phyloP scores from a whole-genome alignment of 257 asterid species.

The Penstemon barbatus region DNA sequence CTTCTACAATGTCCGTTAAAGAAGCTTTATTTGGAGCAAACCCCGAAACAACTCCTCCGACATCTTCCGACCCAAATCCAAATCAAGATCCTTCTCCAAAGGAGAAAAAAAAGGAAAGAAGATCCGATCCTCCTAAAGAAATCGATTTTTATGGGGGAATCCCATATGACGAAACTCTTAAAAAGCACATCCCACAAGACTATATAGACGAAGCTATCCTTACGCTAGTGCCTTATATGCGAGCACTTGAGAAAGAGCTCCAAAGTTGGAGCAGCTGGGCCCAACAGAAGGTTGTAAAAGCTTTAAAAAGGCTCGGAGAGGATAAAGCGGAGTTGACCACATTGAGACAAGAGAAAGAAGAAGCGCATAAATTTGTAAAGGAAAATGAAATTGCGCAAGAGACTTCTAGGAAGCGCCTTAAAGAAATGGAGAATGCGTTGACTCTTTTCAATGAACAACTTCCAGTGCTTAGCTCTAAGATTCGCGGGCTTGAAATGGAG shows the following conservation, averaged over 20 bases:
- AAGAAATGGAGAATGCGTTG: constrained; percentile 65
- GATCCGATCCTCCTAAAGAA: constrained; percentile 33
- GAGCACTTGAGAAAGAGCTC: constrained; percentile 51
- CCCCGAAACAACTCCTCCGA: constrained; percentile 25
- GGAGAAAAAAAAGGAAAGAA: constrained; percentile 29
- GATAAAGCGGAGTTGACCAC: constrained; percentile 61
- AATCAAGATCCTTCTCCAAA: no score
- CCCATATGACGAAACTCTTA: constrained; percentile 51
- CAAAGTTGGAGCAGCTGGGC: constrained; percentile 70
- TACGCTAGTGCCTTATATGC: constrained; percentile 38
- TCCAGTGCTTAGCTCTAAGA: constrained; percentile 39
- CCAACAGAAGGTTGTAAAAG: constrained; percentile 70
- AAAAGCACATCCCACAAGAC: constrained; percentile 49
- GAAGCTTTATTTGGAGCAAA: no score
- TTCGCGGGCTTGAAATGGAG: constrained; percentile 48
- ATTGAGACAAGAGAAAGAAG: constrained; percentile 72
- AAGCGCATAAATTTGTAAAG: constrained; percentile 48
- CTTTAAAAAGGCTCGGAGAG: constrained; percentile 62
- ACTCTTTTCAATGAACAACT: constrained; percentile 45
- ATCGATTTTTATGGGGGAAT: constrained; percentile 48
- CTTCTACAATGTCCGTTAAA: constrained; percentile 25
- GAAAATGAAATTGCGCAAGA: constrained; percentile 65
- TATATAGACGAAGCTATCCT: constrained; percentile 52
- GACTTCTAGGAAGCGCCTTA: constrained; percentile 47
- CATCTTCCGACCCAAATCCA: constrained; percentile 29